A percentile compares a stretch with the other conserved stretches of the same genome.
phyloP scores from a whole-genome alignment of 2,329 filamentous ascomycete species.

The Diaporthe citrichinensis region DNA sequence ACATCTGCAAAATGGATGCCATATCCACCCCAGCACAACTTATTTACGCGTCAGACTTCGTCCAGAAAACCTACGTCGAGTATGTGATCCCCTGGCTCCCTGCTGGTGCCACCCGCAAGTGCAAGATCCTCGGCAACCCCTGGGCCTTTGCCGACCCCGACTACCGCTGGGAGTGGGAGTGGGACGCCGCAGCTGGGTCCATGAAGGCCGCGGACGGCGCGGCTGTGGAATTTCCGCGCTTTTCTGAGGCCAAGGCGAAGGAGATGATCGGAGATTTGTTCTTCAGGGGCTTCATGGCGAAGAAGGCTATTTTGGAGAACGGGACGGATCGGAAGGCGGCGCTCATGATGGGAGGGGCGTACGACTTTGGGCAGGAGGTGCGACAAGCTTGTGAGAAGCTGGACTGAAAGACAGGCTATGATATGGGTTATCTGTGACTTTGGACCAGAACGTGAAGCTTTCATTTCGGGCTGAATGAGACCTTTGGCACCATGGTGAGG shows the following conservation, averaged over 20 bases:
- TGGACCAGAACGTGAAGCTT: neutral
- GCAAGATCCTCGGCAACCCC: conserved; percentile 8
- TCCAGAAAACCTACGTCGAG: conserved; percentile 7
- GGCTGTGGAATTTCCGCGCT: neutral
- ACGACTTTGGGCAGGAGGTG: conserved; percentile 13
- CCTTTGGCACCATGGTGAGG: neutral
- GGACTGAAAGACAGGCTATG: neutral
- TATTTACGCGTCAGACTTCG: neutral
- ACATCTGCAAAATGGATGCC: neutral
- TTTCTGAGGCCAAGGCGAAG: neutral
- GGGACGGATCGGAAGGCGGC: neutral
- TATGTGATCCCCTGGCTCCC: neutral
- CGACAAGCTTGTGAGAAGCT: neutral
- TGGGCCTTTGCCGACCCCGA: neutral
- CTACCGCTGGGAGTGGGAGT: conserved; percentile 25
- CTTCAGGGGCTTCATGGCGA: neutral
- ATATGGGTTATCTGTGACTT: neutral
- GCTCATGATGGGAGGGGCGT: neutral
- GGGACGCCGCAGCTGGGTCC: conserved; percentile 1
- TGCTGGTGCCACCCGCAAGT: neutral
- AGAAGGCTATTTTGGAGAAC: conserved; percentile 11
- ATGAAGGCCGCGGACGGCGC: neutral
- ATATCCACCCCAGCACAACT: neutral
- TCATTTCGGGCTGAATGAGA: neutral
- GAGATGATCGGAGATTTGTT: neutral